Evolutionary conservation across 129 eudicot genomes (phyloP), one percentile per base, ranked within the genome.

Genomic region (Tagetes erecta): DNA sequence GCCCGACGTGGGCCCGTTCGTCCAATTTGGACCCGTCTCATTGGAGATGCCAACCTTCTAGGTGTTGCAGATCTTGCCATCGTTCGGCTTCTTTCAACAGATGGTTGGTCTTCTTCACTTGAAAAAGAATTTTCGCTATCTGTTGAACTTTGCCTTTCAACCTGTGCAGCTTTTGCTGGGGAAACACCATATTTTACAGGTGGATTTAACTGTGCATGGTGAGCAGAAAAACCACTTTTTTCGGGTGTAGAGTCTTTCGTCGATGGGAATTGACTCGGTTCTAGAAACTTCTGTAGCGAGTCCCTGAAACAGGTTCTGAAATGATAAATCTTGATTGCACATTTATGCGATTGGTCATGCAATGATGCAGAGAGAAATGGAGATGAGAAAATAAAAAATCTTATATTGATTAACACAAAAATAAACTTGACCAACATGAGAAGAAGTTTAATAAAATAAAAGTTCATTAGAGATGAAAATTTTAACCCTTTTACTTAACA

Each of bases 31-130:
- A 94, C 53, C 80, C 96, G 85, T 59, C 97, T 78, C 99, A 94
- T 94, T 57, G 99, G 99, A 80, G 99, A 94, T 65, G 99, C 97
- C 49, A 93, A 94, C 76, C 99, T 86, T 89, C 97, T 86, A 53
- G 99, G 97, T 27, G 97, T 78, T 45, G 88, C 89, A 74, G 93
- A 87, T 81, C 99, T 88, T 67, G 80, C 55, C 52, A 84, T 53
- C 0, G 88, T 70, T 68, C 97, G 88, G 74, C 99, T 94, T 85
- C 99, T 86, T 85, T 88, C 99, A 53, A 66, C 84, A 11, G 93
- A 73, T 76, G 89, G 93, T 72, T 69, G 87, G 60, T 94, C 93
- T 73, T 91, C 97, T 73, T 91, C 99, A 84, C 99, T 88, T 68
- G 99, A 86, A 71, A 73, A 72, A 35, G 99, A 88, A 45, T 84